Percentiles rank a stretch among this genome's conserved stretches.
phyloP scores from a whole-genome alignment of 192 early-diverging fungal species.

The Backusella westeae region DNA sequence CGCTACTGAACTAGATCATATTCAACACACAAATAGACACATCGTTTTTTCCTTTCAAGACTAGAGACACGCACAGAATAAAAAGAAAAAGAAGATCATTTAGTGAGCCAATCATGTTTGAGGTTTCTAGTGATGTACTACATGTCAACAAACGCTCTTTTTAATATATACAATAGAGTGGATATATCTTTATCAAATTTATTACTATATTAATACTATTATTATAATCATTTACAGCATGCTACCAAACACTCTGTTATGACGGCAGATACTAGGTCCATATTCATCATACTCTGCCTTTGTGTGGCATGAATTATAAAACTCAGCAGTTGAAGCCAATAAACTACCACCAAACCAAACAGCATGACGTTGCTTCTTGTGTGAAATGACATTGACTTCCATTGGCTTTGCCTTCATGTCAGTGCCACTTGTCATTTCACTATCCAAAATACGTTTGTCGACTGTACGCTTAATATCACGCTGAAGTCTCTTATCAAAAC shows the following conservation, averaged over 20 bases:
- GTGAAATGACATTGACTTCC: constrained; percentile 94
- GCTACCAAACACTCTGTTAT: constrained; percentile 84
- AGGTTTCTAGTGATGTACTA: too few relatives aligned
- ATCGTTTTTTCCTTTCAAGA: too few relatives aligned
- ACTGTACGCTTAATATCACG: constrained; percentile 92
- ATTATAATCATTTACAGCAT: constrained; percentile 25
- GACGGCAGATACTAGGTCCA: constrained; percentile 90
- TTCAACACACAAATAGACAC: too few relatives aligned
- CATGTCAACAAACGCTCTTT: too few relatives aligned
- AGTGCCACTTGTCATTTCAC: constrained; percentile 75
- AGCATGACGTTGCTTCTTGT: constrained; percentile 98
- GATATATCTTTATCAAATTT: too few relatives aligned
- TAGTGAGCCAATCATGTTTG: too few relatives aligned
- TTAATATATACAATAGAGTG: too few relatives aligned
- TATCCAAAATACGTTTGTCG: constrained; percentile 67
- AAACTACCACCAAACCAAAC: constrained; percentile 98
- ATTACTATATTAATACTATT: background rate
- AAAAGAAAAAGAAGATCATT: too few relatives aligned
- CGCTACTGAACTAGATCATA: too few relatives aligned
- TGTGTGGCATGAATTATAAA: constrained; percentile 90
- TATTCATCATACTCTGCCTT: constrained; percentile 98
- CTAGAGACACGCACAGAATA: too few relatives aligned
- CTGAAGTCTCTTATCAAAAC: constrained; percentile 92
- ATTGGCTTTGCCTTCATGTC: constrained; percentile 63
- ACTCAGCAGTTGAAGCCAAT: constrained; percentile 88